Base-by-base conservation (phyloP, 2,329 filamentous ascomycete species). In the Alternaria postmessia region DNA sequence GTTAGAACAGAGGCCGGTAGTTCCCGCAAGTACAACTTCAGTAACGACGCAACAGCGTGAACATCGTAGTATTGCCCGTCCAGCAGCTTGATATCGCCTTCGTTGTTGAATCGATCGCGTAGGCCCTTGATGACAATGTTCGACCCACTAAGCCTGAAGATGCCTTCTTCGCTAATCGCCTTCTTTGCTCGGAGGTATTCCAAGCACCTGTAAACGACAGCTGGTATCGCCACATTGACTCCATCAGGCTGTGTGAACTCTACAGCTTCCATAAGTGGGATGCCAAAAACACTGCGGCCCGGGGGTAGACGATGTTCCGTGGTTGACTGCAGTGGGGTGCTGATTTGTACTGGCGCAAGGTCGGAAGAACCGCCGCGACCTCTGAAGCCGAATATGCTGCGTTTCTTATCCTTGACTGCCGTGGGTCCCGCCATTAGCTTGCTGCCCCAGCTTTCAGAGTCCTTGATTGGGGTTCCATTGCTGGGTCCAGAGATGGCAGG, bases 131-230 rank as follows among this genome's bases (percentile, higher is more conserved):
- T 96, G 51, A 97, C 90, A 55, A 96, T 87, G 74, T 97, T 98
- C 1, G 94, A 98, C n/a, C 95, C 95, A 77, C 94, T 98, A 42
- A 99, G 84, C 52, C 95, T 89, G 84, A 99, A 99, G 42, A 99
- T 97, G 43, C 95, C 95, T 79, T 99, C 95, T 77, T 99, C 95
- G 6, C 84, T 85, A 48, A 90, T 85, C 11, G 94, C 95, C 63
- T 91, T 88, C 81, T 94, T 94, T 7, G 88, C 86, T 66, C 92
- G 90, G 18, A 99, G 85, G 77, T 97, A 99, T 77, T 98, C 92
- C 63, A 99, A 91, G 75, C 93, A 97, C 58, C 95, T 90, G 80
- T 96, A 99, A 8, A 98, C 92, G 3, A 99, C 95, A 7, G 94
- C 92, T 1, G 95, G 95, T 28, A 99, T 82, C 28, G 91, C 89